phyloP scores from a whole-genome alignment of 441 rosid species.

The Bocquillonia castaneifolia region DNA sequence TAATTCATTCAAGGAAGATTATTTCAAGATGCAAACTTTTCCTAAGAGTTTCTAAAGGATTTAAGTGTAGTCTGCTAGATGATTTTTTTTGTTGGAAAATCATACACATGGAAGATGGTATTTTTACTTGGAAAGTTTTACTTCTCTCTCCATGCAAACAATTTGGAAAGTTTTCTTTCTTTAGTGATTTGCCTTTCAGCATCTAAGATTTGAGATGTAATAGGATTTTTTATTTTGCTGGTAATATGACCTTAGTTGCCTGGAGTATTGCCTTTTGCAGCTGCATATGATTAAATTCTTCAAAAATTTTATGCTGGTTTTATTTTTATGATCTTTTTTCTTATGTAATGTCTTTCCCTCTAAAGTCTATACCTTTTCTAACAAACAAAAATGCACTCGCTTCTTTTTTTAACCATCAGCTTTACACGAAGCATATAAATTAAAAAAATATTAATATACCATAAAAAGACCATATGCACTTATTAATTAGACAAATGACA shows the following conservation, averaged over 20 bases:
- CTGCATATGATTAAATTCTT: background rate
- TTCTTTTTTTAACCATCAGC: too few relatives aligned
- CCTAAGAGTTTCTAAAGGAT: background rate
- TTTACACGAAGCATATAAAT: too few relatives aligned
- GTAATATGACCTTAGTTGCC: background rate
- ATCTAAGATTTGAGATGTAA: background rate
- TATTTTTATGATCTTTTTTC: background rate
- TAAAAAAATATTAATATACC: too few relatives aligned
- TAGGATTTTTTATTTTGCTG: background rate
- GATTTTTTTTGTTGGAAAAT: background rate
- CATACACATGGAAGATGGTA: background rate
- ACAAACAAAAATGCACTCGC: too few relatives aligned
- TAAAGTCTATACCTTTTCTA: background rate
- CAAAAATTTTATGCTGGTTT: background rate
- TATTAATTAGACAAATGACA: too few relatives aligned
- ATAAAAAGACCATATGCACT: too few relatives aligned
- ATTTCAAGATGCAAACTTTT: background rate
- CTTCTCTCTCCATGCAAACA: background rate
- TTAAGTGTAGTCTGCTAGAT: background rate
- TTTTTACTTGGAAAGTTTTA: background rate
- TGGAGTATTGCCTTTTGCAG: background rate
- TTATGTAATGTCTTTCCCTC: background rate
- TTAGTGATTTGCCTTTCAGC: background rate
- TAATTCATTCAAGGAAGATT: background rate
- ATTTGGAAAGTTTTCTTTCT: too few relatives aligned